These are phyloP conservation scores for Bathelium albidoporum DNA, from an alignment of 495 filamentous ascomycete species.

Conservation along the genomic window DNA sequence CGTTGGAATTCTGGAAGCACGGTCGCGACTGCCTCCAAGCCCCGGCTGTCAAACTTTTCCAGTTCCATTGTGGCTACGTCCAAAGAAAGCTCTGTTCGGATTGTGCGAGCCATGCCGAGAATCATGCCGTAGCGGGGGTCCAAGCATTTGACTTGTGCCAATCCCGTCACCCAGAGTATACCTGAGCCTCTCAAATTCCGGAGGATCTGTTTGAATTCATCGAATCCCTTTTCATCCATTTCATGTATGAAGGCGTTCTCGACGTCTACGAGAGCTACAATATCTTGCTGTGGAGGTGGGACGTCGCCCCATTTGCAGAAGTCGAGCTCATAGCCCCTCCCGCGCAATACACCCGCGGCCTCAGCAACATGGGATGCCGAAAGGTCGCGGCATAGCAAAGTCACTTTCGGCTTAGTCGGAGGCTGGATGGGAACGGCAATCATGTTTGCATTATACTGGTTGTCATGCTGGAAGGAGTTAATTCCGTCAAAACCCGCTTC, in stretches of 20 bases:
- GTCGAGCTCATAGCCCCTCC: neutral
- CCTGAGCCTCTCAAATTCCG: neutral
- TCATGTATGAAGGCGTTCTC: neutral
- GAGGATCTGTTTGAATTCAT: neutral
- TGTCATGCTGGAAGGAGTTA: conserved; percentile 4
- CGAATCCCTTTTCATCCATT: neutral
- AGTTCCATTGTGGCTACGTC: conserved; percentile 1
- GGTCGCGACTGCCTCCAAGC: neutral
- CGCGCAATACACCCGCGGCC: neutral
- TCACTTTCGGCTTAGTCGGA: neutral
- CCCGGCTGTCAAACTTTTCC: neutral
- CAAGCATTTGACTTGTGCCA: neutral
- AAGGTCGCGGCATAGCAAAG: neutral
- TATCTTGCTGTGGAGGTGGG: neutral
- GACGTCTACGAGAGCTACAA: neutral
- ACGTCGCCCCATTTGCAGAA: neutral
- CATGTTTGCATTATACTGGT: neutral
- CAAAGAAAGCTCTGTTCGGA: conserved; percentile 3
- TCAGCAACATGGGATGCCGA: neutral
- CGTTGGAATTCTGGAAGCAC: conserved; percentile 1
- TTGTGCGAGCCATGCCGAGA: conserved; percentile 7
- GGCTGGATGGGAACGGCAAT: neutral
- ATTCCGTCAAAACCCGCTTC: conserved; percentile 23
- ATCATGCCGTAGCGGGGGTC: conserved; percentile 5
- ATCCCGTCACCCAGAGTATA: conserved; percentile 2